A percentile compares a stretch with the other conserved stretches of the same genome.
phyloP scores from a whole-genome alignment of 345 rosid species.

The Capsella bursapastoris region DNA sequence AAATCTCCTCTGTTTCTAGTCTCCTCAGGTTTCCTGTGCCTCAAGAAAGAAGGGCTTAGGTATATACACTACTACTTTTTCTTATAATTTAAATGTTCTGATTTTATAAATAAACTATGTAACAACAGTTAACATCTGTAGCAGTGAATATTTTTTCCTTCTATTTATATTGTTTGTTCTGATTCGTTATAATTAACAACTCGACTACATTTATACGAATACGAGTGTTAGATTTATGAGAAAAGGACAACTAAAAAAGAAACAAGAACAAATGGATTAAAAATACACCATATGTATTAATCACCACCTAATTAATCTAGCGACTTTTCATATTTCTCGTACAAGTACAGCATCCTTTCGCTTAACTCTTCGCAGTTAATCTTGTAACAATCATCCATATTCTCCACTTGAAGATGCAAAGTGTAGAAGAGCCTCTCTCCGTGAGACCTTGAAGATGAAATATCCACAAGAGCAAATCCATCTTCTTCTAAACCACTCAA shows the following conservation, averaged over 20 bases:
- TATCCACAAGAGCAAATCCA: constrained; percentile 53
- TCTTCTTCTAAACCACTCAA: constrained; percentile 53
- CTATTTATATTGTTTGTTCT: neutral
- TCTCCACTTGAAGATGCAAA: constrained; percentile 58
- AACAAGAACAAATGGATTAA: constrained; percentile 12
- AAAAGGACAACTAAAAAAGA: constrained; percentile 7
- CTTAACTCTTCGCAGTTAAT: constrained; percentile 43
- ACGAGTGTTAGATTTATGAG: neutral
- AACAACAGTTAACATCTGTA: constrained; percentile 19
- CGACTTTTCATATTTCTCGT: constrained; percentile 37
- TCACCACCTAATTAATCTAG: constrained; percentile 1
- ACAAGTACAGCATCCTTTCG: constrained; percentile 46
- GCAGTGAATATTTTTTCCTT: constrained; percentile 19
- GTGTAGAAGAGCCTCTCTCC: constrained; percentile 58
- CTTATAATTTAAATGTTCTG: neutral
- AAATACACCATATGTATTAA: neutral
- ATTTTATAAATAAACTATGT: constrained; percentile 28
- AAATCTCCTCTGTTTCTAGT: constrained; percentile 30
- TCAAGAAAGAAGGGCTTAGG: constrained; percentile 33
- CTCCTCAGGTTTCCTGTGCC: constrained; percentile 8
- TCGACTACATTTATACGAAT: constrained; percentile 4
- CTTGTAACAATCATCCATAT: constrained; percentile 34
- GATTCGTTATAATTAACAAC: constrained; percentile 3
- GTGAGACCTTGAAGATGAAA: constrained; percentile 62
- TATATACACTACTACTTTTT: constrained; percentile 1